Percentiles rank a stretch among this genome's conserved stretches.
Evolutionary conservation across 1,284 basidiomycete genomes (phyloP).

Genomic region (Leccinum insolens): DNA sequence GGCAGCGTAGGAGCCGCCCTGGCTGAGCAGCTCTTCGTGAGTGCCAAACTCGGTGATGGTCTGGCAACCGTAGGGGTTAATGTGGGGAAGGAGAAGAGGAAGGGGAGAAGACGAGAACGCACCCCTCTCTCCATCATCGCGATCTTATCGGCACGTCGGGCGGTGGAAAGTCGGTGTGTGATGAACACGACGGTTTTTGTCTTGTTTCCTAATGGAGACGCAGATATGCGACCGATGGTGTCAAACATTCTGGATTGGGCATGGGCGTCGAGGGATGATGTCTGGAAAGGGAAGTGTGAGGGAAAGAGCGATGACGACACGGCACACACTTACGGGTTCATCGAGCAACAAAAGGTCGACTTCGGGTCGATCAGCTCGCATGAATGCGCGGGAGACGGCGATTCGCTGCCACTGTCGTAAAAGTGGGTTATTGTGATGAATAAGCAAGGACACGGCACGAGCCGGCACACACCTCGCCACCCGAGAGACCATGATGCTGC

Average conservation of each 20-base stretch:
- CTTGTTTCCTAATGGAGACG: constrained; percentile 52
- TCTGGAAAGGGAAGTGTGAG: constrained; percentile 43
- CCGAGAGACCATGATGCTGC: constrained; percentile 68
- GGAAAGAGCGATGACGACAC: constrained; percentile 10
- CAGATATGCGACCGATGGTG: constrained; percentile 65
- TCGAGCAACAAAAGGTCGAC: constrained; percentile 81
- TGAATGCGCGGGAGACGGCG: constrained; percentile 81
- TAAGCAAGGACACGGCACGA: constrained; percentile 8
- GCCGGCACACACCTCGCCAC: constrained; percentile 64
- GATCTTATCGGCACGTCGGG: constrained; percentile 78
- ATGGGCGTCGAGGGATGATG: constrained; percentile 77
- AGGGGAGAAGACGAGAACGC: constrained; percentile 33
- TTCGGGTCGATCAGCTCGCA: constrained; percentile 73
- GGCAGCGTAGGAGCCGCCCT: constrained; percentile 66
- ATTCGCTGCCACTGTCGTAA: constrained; percentile 78
- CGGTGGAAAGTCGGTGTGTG: constrained; percentile 80
- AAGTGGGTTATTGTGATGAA: constrained; percentile 22
- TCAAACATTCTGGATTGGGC: constrained; percentile 81
- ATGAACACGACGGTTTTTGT: constrained; percentile 81
- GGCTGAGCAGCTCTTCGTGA: constrained; percentile 70
- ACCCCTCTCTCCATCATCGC: constrained; percentile 87
- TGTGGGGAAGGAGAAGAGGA: constrained; percentile 17
- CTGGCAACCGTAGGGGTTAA: constrained; percentile 40
- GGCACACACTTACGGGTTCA: constrained; percentile 60
- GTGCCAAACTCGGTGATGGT: constrained; percentile 80